A percentile compares a stretch with the other conserved stretches of the same genome.
Evolutionary conservation across 2,329 filamentous ascomycete genomes (phyloP).

Genomic region (Aureobasidium sp.): DNA sequence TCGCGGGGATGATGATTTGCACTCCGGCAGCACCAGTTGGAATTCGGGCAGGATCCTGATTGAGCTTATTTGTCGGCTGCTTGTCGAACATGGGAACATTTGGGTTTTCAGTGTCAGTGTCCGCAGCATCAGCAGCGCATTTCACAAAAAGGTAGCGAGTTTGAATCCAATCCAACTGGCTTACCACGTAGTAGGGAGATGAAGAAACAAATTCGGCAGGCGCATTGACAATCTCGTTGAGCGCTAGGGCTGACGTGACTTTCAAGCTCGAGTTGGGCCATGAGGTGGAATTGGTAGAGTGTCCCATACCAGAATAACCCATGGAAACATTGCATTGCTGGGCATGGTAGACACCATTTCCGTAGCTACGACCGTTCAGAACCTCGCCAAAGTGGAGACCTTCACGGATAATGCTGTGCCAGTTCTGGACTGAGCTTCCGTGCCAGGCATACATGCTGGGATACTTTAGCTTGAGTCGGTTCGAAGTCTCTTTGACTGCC

Average conservation of each 20-base stretch:
- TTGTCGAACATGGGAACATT: background rate
- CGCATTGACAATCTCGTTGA: slow-evolving; percentile 81
- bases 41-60: slow-evolving; percentile 36
- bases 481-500: slow-evolving; percentile 47
- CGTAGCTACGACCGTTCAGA: slow-evolving; percentile 61
- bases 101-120: slow-evolving; percentile 19
- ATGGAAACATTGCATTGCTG: slow-evolving; percentile 50
- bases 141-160: slow-evolving; percentile 73
- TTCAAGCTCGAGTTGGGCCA: slow-evolving; percentile 65
- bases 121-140: slow-evolving; percentile 21
- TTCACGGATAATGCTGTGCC: slow-evolving; percentile 82
- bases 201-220: slow-evolving; percentile 53
- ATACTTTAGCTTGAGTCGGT: slow-evolving; percentile 37
- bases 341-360: slow-evolving; percentile 78
- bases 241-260: slow-evolving; percentile 55
- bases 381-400: slow-evolving; percentile 65
- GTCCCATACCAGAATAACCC: slow-evolving; percentile 37
- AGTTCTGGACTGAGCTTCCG: slow-evolving; percentile 68
- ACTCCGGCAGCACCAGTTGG: slow-evolving; percentile 36
- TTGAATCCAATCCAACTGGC: slow-evolving; percentile 78
- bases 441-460: slow-evolving; percentile 84
- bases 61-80: slow-evolving; percentile 19
- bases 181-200: slow-evolving; percentile 62
- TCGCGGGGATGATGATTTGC: slow-evolving; percentile 46
- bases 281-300: background rate